Evolutionary conservation across 1,284 basidiomycete genomes (phyloP), one percentile per base, ranked within the genome.

Genomic region (Moesziomyces globuligerus): DNA sequence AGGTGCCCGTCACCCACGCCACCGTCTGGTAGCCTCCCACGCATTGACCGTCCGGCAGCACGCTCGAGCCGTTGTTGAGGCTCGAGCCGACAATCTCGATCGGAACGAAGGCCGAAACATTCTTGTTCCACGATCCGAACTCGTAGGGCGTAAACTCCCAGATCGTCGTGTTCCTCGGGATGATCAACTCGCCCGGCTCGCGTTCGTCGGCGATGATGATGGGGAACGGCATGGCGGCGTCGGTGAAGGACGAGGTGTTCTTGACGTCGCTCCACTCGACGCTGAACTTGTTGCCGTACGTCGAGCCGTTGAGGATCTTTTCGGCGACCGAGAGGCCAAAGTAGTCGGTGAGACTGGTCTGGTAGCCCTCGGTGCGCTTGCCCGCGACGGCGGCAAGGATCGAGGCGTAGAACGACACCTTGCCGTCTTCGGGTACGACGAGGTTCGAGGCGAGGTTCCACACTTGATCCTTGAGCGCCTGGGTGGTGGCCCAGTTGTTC

Each of bases 191-290:
- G 37, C 82, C 81, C 1, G 77, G 77, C 61, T 85, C 84, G n/a
- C 85, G 82, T 78, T 86, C 85, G 29, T 84, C 85, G 4, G 85
- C 83, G 36, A 86, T 83, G 68, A 85, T 84, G 73, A 86, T 84
- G 1, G 85, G 81, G 47, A 72, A 78, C 6, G 81, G 81, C 43
- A 71, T 74, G 4, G 56, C 54, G 21, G 72, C 72, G 15, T 70
- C 40, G 38, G 67, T 45, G 57, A 76, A 82, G 42, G 26, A 47
- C 21, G 67, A 65, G 9, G 64, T 66, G 66, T 79, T 80, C 13
- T 53, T 45, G 29, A 80, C 70, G 49, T 81, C 78, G 44, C 62
- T 62, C 54, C 66, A 78, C 10, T 72, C 72, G 7, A 76, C 70
- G 25, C 56, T 67, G 44, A 72, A 79, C 48, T 81, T 61, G 45